Base-by-base conservation (phyloP, 192 early-diverging fungal species). In the Coemansia sp. region DNA sequence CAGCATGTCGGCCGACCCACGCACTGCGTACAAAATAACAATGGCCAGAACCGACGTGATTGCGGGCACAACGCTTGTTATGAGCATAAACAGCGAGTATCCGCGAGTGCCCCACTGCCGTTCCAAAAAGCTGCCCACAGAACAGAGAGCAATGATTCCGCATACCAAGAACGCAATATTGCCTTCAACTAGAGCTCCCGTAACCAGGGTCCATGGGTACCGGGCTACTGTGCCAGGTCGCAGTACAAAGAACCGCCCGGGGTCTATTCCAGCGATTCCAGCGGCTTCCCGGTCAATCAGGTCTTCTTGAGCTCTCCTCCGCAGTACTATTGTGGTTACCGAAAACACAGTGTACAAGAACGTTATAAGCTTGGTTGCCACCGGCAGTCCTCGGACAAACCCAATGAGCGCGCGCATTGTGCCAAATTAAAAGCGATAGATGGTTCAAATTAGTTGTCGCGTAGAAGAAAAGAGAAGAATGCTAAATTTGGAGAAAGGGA, bases 111-210 rank as follows among this genome's bases (percentile, higher is more conserved):
- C 92, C 92, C 93, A 98, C 57, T 84, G 84, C 20, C 85, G 81
- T 70, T 95, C 96, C 65, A 96, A 79, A 70, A 93, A 96, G 63
- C 86, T 83, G 38, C 93, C 93, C 14, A 75, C 61, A 12, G 66
- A 52, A 5, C 61, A 63, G 25, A 83, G 61, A 37, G 54, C 40
- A 5, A 58, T 18, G 26, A 79, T 61, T 6, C 64, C 76, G 10
- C 31, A 58, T 8, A 70, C 28, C 21, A 76, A 24, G 2, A 76
- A 50, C 12, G 79, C 15, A 3, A 58, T 7, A 63, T 75, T 73
- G 44, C 71, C 56, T 52, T 83, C 81, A 1, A 71, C 59, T 25
- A 74, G 63, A 28, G 59, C 44, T 10, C 75, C 61, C 9, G 76
- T 74, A 42, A 70, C 17, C 4, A 83, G 50, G 23, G 76, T 79